A percentile compares a stretch with the other conserved stretches of the same genome.
Evolutionary conservation across 495 filamentous ascomycete species (phyloP).

Genomic region (Tuber melanosporum): DNA sequence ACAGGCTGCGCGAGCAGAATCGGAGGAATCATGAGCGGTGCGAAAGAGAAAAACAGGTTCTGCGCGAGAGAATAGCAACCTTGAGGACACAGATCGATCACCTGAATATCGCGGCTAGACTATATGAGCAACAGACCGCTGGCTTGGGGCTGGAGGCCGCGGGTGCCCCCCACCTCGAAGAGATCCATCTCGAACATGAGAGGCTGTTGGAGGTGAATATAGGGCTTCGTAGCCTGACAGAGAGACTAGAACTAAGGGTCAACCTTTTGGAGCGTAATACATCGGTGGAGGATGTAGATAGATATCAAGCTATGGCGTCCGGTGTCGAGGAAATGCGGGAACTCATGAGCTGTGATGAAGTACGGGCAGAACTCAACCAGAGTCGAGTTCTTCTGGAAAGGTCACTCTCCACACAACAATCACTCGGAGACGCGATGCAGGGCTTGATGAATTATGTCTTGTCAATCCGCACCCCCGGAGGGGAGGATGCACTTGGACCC

Average conservation of each 20-base stretch:
- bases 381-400: not conserved
- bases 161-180: not conserved
- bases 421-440: not conserved
- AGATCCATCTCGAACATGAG: not conserved
- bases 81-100: not conserved
- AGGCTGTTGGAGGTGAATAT: not conserved
- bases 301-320: not conserved
- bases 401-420: not conserved
- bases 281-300: not conserved
- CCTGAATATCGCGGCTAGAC: not conserved
- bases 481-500: not conserved
- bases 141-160: not conserved
- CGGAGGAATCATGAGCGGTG: not conserved
- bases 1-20: not conserved
- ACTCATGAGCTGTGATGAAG: not conserved
- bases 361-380: not conserved
- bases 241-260: not conserved
- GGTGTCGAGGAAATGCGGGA: not conserved
- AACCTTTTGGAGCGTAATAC: not conserved
- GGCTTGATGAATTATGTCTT: not conserved
- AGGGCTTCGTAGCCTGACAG: not conserved
- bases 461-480: not conserved
- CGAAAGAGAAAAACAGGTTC: not conserved
- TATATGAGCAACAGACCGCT: not conserved
- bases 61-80: constrained; percentile 1